Evolutionary conservation across 169 alveolate genomes (phyloP).

Genomic region (Babesia bigemina): DNA sequence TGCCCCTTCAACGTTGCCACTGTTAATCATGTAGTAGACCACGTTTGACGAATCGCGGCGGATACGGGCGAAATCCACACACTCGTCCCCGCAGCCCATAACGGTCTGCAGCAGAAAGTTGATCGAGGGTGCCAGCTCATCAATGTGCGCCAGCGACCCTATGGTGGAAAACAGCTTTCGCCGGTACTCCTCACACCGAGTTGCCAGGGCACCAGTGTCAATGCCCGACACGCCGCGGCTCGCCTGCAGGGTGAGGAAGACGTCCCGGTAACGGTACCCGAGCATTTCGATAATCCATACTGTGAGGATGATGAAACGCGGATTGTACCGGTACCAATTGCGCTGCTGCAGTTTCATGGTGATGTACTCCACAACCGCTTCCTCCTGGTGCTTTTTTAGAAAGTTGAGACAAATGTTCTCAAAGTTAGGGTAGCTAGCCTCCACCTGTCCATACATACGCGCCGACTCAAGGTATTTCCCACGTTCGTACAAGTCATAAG

Average conservation of each 20-base stretch:
- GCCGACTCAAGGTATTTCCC: slow-evolving; percentile 63
- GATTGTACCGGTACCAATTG: slow-evolving; percentile 39
- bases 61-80: slow-evolving; percentile 58
- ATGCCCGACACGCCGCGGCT: slow-evolving; percentile 13
- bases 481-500: slow-evolving; percentile 53
- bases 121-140: slow-evolving; percentile 59
- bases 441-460: slow-evolving; percentile 55
- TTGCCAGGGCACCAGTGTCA: slow-evolving; percentile 4
- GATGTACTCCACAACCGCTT: slow-evolving; percentile 55
- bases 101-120: slow-evolving; percentile 58
- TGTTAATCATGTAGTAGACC: slow-evolving; percentile 44
- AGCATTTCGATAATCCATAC: slow-evolving; percentile 65
- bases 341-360: slow-evolving; percentile 37
- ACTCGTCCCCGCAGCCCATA: slow-evolving; percentile 63
- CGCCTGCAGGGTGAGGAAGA: slow-evolving; percentile 41
- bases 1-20: slow-evolving; percentile 56
- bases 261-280: slow-evolving; percentile 34
- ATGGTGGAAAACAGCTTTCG: slow-evolving; percentile 41
- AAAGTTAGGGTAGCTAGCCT: slow-evolving; percentile 44
- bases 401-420: slow-evolving; percentile 59
- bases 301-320: slow-evolving; percentile 59
- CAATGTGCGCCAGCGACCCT: slow-evolving; percentile 43
- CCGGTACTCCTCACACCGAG: slow-evolving; percentile 21
- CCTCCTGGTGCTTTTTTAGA: slow-evolving; percentile 47
- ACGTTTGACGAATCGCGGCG: slow-evolving; percentile 47